Evolutionary conservation across 2,329 filamentous ascomycete species (phyloP).

Genomic region (Aspergillus texensis): DNA sequence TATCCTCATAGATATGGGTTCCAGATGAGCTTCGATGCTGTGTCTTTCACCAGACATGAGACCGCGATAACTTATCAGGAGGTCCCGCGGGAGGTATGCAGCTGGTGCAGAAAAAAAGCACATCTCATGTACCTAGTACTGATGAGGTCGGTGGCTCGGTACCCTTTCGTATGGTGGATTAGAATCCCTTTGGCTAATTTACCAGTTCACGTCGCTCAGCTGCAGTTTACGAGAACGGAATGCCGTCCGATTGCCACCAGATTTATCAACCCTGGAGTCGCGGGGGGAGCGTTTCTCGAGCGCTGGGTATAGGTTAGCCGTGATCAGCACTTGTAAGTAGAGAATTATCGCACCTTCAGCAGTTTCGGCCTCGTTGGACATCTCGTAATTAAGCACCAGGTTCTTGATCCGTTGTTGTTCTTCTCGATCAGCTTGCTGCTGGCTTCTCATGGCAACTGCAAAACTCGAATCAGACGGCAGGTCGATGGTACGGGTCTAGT

Average conservation of each 20-base stretch:
- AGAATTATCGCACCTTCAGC: constrained; percentile 68
- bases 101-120: background rate
- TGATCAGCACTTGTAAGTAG: constrained; percentile 28
- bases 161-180: background rate
- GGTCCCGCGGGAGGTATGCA: background rate
- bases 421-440: constrained; percentile 91
- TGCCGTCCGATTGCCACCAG: constrained; percentile 67
- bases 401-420: constrained; percentile 99
- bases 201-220: constrained; percentile 98
- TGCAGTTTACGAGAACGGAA: constrained; percentile 89
- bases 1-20: background rate
- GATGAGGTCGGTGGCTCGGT: background rate
- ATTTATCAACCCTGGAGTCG: constrained; percentile 55
- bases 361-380: constrained; percentile 78
- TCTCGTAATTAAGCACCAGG: constrained; percentile 92
- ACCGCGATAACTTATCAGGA: background rate
- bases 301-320: constrained; percentile 33
- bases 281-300: constrained; percentile 47
- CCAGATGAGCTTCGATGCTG: background rate
- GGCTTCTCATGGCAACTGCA: constrained; percentile 91
- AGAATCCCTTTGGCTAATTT: constrained; percentile 44
- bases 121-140: background rate
- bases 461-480: constrained; percentile 86
- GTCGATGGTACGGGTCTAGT: constrained; percentile 84
- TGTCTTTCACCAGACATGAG: constrained; percentile 1